Conservation (phyloP, 176 grass and related monocot species). For the Oryza coarctata region DNA sequence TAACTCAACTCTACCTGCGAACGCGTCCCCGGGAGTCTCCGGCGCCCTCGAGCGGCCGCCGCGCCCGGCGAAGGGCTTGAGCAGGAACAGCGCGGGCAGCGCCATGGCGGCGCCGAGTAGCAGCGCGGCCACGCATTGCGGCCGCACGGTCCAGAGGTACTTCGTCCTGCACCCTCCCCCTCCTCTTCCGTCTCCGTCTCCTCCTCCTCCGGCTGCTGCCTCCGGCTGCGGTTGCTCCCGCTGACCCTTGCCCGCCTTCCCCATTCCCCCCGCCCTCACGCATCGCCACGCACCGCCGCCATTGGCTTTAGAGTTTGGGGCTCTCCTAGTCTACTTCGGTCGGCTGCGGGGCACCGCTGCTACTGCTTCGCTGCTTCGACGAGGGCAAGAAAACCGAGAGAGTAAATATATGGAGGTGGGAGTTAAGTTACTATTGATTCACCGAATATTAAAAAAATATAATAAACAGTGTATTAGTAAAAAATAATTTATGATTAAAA, state of each 20-base stretch:
- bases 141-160: slow-evolving; percentile 41
- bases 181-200: background rate
- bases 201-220: background rate
- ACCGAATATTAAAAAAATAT: too few relatives aligned
- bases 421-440: too few relatives aligned
- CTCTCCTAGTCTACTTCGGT: background rate
- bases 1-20: slow-evolving; percentile 62
- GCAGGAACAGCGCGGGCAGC: slow-evolving; percentile 69
- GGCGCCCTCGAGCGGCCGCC: slow-evolving; percentile 4
- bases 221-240: background rate
- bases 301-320: background rate
- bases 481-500: too few relatives aligned
- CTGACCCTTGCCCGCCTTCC: slow-evolving; percentile 45
- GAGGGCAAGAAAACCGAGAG: too few relatives aligned
- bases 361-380: too few relatives aligned
- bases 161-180: background rate
- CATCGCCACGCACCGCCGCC: slow-evolving; percentile 23
- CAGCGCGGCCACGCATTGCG: slow-evolving; percentile 56
- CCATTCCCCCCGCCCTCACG: slow-evolving; percentile 50
- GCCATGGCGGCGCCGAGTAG: slow-evolving; percentile 61
- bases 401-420: too few relatives aligned
- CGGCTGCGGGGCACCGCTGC: too few relatives aligned
- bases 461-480: too few relatives aligned
- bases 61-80: slow-evolving; percentile 60
- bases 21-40: slow-evolving; percentile 21